Evolutionary conservation across 2,329 filamentous ascomycete genomes (phyloP).

Genomic region (Colletotrichum falcatum): DNA sequence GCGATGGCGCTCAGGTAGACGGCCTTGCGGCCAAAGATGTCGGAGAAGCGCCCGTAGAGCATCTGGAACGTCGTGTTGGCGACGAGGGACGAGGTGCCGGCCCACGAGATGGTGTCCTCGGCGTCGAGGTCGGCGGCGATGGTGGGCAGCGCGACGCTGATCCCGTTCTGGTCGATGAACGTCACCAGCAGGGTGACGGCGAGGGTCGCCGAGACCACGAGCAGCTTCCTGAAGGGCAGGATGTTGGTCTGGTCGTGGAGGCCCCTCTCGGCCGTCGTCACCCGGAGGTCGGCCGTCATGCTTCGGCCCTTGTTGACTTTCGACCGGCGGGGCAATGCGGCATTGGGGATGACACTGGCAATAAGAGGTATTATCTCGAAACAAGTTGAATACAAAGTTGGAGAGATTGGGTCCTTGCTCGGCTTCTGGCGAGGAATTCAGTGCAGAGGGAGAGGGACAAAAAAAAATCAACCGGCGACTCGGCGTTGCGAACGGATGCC

Average conservation of each 20-base stretch:
- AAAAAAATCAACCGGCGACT: slow-evolving; percentile 15
- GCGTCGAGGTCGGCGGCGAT: slow-evolving; percentile 61
- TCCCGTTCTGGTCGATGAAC: slow-evolving; percentile 69
- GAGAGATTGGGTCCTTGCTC: no score
- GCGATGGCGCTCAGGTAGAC: slow-evolving; percentile 66
- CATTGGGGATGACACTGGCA: no score
- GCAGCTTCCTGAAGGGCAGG: slow-evolving; percentile 61
- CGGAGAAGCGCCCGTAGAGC: slow-evolving; percentile 71
- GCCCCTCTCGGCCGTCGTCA: slow-evolving; percentile 53
- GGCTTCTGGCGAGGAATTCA: background rate
- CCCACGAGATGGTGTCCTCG: slow-evolving; percentile 66
- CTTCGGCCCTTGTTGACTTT: slow-evolving; percentile 1
- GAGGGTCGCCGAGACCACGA: slow-evolving; percentile 64
- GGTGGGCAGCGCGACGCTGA: slow-evolving; percentile 63
- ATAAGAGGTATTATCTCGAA: no score
- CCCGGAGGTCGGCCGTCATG: slow-evolving; percentile 26
- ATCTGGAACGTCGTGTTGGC: slow-evolving; percentile 73
- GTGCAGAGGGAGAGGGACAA: no score
- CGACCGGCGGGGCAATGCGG: background rate
- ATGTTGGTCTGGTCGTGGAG: slow-evolving; percentile 69
- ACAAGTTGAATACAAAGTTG: no score
- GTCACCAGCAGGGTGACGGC: slow-evolving; percentile 65
- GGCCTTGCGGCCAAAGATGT: slow-evolving; percentile 71
- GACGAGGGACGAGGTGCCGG: slow-evolving; percentile 64
- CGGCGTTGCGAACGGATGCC: slow-evolving; percentile 12